Evolutionary conservation across 2,329 filamentous ascomycete species (phyloP).

Genomic region (Raffaelea deltoideospora): DNA sequence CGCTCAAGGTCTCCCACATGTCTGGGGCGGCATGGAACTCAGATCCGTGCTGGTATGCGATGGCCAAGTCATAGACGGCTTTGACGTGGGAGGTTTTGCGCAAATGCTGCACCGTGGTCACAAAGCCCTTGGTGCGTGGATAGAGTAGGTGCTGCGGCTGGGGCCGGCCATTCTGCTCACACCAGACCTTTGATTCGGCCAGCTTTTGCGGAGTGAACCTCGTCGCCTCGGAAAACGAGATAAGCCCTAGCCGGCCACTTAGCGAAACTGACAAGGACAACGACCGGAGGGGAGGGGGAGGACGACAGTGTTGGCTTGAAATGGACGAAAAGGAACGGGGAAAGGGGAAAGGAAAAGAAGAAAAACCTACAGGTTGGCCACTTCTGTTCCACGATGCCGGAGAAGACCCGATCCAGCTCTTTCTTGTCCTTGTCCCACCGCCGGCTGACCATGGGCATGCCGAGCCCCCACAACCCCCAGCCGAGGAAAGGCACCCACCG

Average conservation of each 20-base stretch:
- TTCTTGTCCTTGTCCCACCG: slow-evolving; percentile 41
- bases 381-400: slow-evolving; percentile 31
- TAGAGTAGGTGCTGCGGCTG: slow-evolving; percentile 43
- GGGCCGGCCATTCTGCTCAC: slow-evolving; percentile 29
- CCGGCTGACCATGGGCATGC: slow-evolving; percentile 47
- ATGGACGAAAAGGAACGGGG: neutral
- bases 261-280: neutral
- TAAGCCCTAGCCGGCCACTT: slow-evolving; percentile 31
- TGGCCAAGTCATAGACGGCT: slow-evolving; percentile 39
- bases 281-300: too few relatives aligned
- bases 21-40: slow-evolving; percentile 25
- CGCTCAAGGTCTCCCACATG: slow-evolving; percentile 37
- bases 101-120: slow-evolving; percentile 41
- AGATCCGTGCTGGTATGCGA: slow-evolving; percentile 31
- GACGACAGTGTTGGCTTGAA: too few relatives aligned
- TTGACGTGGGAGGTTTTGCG: slow-evolving; percentile 32
- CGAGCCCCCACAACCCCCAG: slow-evolving; percentile 50
- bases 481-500: slow-evolving; percentile 44
- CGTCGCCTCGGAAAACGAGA: slow-evolving; percentile 50
- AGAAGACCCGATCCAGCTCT: slow-evolving; percentile 42
- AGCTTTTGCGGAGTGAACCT: slow-evolving; percentile 40
- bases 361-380: slow-evolving; percentile 42
- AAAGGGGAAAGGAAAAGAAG: neutral
- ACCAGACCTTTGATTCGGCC: slow-evolving; percentile 34
- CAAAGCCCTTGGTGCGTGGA: slow-evolving; percentile 45